These are phyloP conservation scores for Taiozyma onychis DNA, from an alignment of 1,139 yeast genomes.

Conservation along the genomic window DNA sequence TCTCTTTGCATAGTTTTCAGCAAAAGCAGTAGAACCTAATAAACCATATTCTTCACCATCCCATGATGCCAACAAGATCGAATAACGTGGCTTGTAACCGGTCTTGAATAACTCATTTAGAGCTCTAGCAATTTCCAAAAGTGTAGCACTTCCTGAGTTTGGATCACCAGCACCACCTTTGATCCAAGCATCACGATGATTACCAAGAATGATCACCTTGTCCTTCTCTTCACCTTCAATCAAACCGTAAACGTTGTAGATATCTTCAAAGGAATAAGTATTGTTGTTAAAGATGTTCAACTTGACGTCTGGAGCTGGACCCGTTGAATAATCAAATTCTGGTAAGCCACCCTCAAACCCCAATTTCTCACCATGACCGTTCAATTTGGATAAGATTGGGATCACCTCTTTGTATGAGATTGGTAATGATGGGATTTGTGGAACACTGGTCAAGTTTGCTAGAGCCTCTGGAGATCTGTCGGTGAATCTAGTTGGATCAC, in stretches of 20 bases:
- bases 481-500: constrained; percentile 65
- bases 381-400: constrained; percentile 47
- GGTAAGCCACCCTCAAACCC: constrained; percentile 35
- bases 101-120: constrained; percentile 39
- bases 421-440: constrained; percentile 59
- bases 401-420: constrained; percentile 51
- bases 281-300: constrained; percentile 50
- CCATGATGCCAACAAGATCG: constrained; percentile 61
- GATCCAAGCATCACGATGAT: constrained; percentile 74
- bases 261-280: constrained; percentile 52
- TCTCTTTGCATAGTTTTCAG: constrained; percentile 44
- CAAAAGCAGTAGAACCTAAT: constrained; percentile 65
- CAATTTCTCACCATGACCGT: constrained; percentile 46
- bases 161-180: constrained; percentile 74
- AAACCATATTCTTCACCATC: constrained; percentile 72
- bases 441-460: constrained; percentile 44
- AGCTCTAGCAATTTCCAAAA: constrained; percentile 54
- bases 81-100: constrained; percentile 63
- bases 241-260: constrained; percentile 53
- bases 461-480: constrained; percentile 75
- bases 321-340: constrained; percentile 48
- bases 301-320: constrained; percentile 46
- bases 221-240: constrained; percentile 45
- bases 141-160: constrained; percentile 56
- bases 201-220: constrained; percentile 56